phyloP scores from a whole-genome alignment of 768 basidiomycete species.

The Mycena epipterygia region DNA sequence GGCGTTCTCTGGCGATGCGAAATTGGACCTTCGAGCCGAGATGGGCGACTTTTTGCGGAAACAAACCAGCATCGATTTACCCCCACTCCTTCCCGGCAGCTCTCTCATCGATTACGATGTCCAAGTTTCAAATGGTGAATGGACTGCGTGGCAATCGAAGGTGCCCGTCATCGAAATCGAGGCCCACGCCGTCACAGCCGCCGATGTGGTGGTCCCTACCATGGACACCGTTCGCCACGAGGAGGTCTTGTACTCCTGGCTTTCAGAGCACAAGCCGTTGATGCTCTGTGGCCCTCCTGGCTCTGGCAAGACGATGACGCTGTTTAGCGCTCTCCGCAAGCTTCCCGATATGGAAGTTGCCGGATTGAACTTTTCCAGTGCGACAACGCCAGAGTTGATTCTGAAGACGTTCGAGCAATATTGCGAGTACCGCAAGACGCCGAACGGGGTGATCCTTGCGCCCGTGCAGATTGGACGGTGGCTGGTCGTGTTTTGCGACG shows the following conservation, averaged over 20 bases:
- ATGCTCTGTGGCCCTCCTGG: slow-evolving; percentile 99
- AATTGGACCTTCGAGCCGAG: slow-evolving; percentile 87
- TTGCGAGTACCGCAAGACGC: slow-evolving; percentile 98
- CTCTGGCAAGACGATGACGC: slow-evolving; percentile 99
- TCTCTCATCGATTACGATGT: slow-evolving; percentile 98
- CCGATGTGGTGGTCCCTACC: slow-evolving; percentile 97
- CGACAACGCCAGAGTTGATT: slow-evolving; percentile 97
- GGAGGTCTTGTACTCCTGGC: slow-evolving; percentile 98
- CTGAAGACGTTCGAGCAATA: slow-evolving; percentile 99
- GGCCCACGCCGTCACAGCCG: slow-evolving; percentile 93
- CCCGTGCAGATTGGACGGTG: slow-evolving; percentile 96
- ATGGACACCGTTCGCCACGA: slow-evolving; percentile 99
- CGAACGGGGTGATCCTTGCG: slow-evolving; percentile 96
- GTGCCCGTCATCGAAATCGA: slow-evolving; percentile 98
- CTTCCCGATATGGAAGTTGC: slow-evolving; percentile 99
- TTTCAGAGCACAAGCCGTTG: slow-evolving; percentile 97
- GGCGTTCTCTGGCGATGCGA: slow-evolving; percentile 99
- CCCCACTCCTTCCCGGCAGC: slow-evolving; percentile 77
- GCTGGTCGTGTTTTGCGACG: slow-evolving; percentile 99
- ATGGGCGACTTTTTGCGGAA: slow-evolving; percentile 90
- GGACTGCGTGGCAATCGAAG: slow-evolving; percentile 91
- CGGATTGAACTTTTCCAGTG: slow-evolving; percentile 98
- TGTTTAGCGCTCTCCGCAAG: slow-evolving; percentile 97
- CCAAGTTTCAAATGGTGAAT: slow-evolving; percentile 86
- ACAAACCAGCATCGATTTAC: slow-evolving; percentile 92